Evolutionary conservation across 139 green algal genomes (phyloP).

Genomic region (Picochlorum sp.): DNA sequence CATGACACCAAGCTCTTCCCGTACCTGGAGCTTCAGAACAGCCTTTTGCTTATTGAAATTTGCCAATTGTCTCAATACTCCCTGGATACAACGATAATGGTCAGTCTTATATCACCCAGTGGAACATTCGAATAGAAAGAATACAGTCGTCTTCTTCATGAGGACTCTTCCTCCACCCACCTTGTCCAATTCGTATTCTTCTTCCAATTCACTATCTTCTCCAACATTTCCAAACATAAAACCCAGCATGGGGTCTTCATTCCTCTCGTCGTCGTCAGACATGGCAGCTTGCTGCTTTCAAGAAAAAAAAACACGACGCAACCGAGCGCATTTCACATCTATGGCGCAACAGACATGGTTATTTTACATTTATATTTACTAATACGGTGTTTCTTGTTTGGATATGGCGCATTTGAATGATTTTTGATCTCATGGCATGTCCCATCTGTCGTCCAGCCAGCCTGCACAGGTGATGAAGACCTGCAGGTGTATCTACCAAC

Average conservation of each 20-base stretch:
- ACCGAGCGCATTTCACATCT: background rate
- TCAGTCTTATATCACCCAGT: background rate
- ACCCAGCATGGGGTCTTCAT: conserved; percentile 6
- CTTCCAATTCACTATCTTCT: conserved; percentile 22
- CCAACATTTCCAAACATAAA: conserved; percentile 28
- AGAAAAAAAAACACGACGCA: background rate
- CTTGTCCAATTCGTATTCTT: conserved; percentile 15
- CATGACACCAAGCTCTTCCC: background rate
- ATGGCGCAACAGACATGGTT: background rate
- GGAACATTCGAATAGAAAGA: background rate
- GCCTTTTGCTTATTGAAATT: background rate
- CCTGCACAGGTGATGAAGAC: background rate
- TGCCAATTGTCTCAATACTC: background rate
- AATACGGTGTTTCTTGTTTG: background rate
- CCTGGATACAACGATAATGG: background rate
- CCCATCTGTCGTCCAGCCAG: background rate
- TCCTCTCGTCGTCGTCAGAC: conserved; percentile 10
- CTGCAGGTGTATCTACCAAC: background rate
- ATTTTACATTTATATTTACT: background rate
- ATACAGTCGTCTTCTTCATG: background rate
- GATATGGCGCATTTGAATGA: background rate
- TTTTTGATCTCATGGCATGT: background rate
- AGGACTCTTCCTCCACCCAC: no score
- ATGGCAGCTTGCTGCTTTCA: background rate
- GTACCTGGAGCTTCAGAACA: background rate